A percentile compares a stretch with the other conserved stretches of the same genome.
phyloP scores from a whole-genome alignment of 805 yeast species.

The baker's yeast (Saccharomyces cerevisiae) region DNA sequence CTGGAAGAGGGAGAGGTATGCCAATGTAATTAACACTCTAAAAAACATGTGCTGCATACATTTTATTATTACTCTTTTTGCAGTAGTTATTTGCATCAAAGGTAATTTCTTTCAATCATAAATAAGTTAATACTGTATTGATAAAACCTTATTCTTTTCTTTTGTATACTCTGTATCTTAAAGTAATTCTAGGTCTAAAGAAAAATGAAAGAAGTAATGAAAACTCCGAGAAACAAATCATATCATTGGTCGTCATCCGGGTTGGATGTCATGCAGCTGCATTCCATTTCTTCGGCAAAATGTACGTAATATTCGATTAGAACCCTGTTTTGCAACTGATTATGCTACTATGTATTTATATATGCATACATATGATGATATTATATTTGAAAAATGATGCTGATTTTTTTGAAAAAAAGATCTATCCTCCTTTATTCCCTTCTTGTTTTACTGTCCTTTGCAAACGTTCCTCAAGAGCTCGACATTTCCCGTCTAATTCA shows the following conservation, averaged over 20 bases:
- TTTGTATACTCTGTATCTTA: neutral
- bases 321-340: neutral
- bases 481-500: slow-evolving; percentile 54
- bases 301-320: neutral
- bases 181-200: neutral
- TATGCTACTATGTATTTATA: neutral
- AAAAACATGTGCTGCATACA: neutral
- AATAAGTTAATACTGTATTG: neutral
- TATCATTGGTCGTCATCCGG: neutral
- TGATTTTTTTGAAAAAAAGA: neutral
- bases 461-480: slow-evolving; percentile 13
- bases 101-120: neutral
- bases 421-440: neutral
- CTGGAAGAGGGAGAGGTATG: slow-evolving; percentile 68
- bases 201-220: neutral
- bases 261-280: neutral
- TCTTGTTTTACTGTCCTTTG: neutral
- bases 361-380: neutral
- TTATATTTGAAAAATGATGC: neutral
- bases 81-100: neutral
- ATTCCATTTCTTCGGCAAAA: neutral
- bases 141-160: neutral
- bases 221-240: neutral
- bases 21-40: slow-evolving; percentile 29
- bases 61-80: neutral